Conservation (phyloP, 1,284 basidiomycete genomes). For the Fomitopsis pinicola region DNA sequence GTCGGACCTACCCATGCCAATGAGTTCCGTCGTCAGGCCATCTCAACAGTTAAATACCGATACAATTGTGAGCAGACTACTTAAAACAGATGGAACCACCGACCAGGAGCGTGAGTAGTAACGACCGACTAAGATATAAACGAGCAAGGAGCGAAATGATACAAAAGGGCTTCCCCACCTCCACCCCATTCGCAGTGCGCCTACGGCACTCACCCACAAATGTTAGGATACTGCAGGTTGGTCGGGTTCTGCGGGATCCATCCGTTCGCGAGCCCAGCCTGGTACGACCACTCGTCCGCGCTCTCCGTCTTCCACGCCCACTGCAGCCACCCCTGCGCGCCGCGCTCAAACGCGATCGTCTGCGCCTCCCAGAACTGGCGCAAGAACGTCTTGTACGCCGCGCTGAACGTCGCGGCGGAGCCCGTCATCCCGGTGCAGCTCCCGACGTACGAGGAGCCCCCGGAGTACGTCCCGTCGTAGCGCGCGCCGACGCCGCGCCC, state of each 20-base stretch:
- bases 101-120: background rate
- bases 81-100: background rate
- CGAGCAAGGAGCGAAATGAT: background rate
- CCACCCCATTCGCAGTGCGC: background rate
- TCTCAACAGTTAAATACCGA: background rate
- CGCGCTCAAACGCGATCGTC: constrained; percentile 59
- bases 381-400: constrained; percentile 80
- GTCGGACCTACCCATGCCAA: too few relatives aligned
- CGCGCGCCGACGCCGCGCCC: constrained; percentile 59
- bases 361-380: constrained; percentile 86
- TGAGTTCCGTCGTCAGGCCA: too few relatives aligned
- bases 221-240: constrained; percentile 41
- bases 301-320: constrained; percentile 59
- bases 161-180: background rate
- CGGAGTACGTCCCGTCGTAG: constrained; percentile 76
- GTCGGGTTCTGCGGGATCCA: constrained; percentile 78
- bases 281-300: constrained; percentile 76
- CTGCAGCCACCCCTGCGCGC: constrained; percentile 64
- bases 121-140: background rate
- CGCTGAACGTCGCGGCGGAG: constrained; percentile 64
- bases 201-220: constrained; percentile 32
- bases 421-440: constrained; percentile 76
- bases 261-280: constrained; percentile 71
- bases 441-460: constrained; percentile 56
- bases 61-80: background rate